phyloP scores from a whole-genome alignment of 805 yeast species.

The Lipomyces yamadae region DNA sequence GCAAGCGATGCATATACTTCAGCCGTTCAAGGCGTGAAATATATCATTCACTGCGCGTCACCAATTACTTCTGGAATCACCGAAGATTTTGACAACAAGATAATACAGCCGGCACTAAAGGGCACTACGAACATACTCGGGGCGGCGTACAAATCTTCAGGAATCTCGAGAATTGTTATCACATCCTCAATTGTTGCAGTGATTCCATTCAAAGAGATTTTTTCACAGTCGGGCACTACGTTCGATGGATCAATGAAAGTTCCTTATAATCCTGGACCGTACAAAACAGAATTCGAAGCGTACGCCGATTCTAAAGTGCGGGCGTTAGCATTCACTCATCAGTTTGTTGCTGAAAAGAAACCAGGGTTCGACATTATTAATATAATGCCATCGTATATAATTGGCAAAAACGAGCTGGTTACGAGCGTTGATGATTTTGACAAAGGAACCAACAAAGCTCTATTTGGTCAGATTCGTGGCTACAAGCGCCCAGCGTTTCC shows the following conservation, averaged over 20 bases:
- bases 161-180: conserved; percentile 52
- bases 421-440: background rate
- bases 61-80: conserved; percentile 32
- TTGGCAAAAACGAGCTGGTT: conserved; percentile 8
- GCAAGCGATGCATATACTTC: conserved; percentile 18
- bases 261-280: background rate
- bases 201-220: background rate
- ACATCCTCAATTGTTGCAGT: conserved; percentile 56
- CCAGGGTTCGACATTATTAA: conserved; percentile 1
- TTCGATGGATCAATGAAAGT: background rate
- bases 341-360: background rate
- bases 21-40: conserved; percentile 13
- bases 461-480: background rate
- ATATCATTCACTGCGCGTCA: conserved; percentile 19
- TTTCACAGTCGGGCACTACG: background rate
- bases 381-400: background rate
- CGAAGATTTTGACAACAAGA: conserved; percentile 47
- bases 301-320: background rate
- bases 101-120: conserved; percentile 54
- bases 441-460: background rate
- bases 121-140: conserved; percentile 54
- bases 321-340: background rate
- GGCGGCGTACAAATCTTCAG: conserved; percentile 46
- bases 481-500: background rate
- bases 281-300: background rate